Evolutionary conservation across 2,329 filamentous ascomycete species (phyloP).

Genomic region (Anthostomella pinea): DNA sequence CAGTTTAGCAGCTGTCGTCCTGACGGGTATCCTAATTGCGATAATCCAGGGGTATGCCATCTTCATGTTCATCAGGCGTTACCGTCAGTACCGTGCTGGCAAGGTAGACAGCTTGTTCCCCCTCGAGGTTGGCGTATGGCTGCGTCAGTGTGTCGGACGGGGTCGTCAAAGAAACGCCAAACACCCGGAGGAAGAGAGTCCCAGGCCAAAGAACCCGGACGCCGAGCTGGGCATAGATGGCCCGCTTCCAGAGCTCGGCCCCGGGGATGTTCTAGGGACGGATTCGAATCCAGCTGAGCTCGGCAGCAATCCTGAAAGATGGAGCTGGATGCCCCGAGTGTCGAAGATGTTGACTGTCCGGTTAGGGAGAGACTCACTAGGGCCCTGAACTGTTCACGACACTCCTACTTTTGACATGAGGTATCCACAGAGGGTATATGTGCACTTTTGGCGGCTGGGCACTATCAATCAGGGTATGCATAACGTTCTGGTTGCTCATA

Average conservation of each 20-base stretch:
- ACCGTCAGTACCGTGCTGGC: constrained; percentile 18
- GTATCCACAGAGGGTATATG: too few species aligned
- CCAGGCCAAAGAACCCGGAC: constrained; percentile 9
- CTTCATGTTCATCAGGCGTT: constrained; percentile 16
- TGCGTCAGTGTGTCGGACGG: background rate
- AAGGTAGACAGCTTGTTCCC: constrained; percentile 10
- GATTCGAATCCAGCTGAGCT: constrained; percentile 29
- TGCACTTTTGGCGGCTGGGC: too few species aligned
- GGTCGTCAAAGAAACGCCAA: background rate
- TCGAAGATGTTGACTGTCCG: constrained; percentile 19
- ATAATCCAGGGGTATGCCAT: constrained; percentile 15
- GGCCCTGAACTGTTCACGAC: too few species aligned
- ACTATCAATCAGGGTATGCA: too few species aligned
- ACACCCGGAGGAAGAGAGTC: background rate
- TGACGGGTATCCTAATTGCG: constrained; percentile 22
- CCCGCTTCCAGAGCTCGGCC: constrained; percentile 22
- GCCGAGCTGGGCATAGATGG: constrained; percentile 27
- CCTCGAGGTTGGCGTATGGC: constrained; percentile 1
- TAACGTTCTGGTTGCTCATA: too few species aligned
- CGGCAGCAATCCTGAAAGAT: constrained; percentile 5
- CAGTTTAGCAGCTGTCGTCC: constrained; percentile 19
- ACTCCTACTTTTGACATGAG: too few species aligned
- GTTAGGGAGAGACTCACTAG: too few species aligned
- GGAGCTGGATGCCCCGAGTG: constrained; percentile 23
- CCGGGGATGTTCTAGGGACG: constrained; percentile 17